Evolutionary conservation across 371 early-diverging fungal species (phyloP), one percentile per base, ranked within the genome.

Genomic region (Smittium mucronatum): DNA sequence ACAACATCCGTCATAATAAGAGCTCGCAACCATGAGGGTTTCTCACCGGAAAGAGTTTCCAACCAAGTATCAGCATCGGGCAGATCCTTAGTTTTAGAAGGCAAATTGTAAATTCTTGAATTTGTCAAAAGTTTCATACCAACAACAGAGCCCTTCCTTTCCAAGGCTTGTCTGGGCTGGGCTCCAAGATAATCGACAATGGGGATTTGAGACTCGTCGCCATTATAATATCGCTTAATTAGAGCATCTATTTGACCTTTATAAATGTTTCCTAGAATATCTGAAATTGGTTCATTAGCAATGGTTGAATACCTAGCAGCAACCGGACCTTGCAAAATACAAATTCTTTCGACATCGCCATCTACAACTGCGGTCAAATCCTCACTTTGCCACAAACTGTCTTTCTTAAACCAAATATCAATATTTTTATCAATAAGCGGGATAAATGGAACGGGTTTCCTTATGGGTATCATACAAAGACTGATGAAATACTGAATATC

Each of bases 401-500:
- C 97, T 87, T 96, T 96, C 87, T 95, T 94, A 83, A 94, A 88
- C 93, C 93, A 91, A 63, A 87, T 83, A 76, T 93, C 93, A 78
- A 97, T 93, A 76, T 91, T 89, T 81, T 90, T 91, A 77, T 94
- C 94, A 72, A 95, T 75, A 32, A 90, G 87, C 26, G 94, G 94
- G 63, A 97, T 89, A 78, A 94, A 95, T 21, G 94, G 91, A 29
- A 93, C 91, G 35, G 94, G 96, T 84, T 94, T 94, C 72, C 90
- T 89, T 59, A 86, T 86, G 34, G 88, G 91, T 66, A 86, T 86
- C 69, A 88, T 84, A 79, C 91, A 92, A 65, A 91, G 82, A 72
- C 86, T 83, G 61, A 95, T 74, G 80, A 97, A 94, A 81, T 92
- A 90, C 76, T 89, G 84, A 1, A 92, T 89, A 77, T 97, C 97